These are phyloP conservation scores for Rhodocollybia butyracea DNA, from an alignment of 768 basidiomycete genomes.

Conservation along the genomic window DNA sequence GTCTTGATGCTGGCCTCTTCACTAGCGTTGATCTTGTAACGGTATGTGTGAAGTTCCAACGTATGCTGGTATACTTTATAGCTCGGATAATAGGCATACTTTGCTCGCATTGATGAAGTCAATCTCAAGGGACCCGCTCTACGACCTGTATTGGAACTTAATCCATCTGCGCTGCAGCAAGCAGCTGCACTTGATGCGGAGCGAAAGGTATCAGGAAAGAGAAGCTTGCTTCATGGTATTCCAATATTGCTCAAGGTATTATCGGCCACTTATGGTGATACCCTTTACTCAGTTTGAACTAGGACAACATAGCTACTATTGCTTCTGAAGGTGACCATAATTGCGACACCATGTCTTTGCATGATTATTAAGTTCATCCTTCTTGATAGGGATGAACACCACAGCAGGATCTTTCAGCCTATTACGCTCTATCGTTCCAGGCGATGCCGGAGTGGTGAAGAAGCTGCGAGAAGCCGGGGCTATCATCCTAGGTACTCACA, in stretches of 20 bases:
- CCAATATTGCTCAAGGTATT: slow-evolving; percentile 32
- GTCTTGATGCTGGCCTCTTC: slow-evolving; percentile 31
- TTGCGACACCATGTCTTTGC: too few relatives aligned
- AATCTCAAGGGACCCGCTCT: slow-evolving; percentile 33
- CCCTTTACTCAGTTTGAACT: neutral
- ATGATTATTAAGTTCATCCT: too few relatives aligned
- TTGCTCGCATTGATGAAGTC: slow-evolving; percentile 41
- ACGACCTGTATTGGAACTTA: slow-evolving; percentile 37
- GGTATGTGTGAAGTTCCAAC: too few relatives aligned
- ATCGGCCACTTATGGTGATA: neutral
- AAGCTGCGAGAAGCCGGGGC: slow-evolving; percentile 28
- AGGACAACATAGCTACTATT: slow-evolving; percentile 29
- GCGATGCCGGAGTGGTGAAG: slow-evolving; percentile 32
- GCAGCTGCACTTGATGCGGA: slow-evolving; percentile 32
- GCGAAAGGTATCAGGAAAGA: slow-evolving; percentile 22
- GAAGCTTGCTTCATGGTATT: slow-evolving; percentile 34
- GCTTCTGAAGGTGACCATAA: slow-evolving; percentile 23
- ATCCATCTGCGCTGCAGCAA: slow-evolving; percentile 32
- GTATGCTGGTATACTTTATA: too few relatives aligned
- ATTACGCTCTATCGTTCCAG: slow-evolving; percentile 28
- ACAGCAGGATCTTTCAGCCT: slow-evolving; percentile 36
- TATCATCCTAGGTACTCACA: slow-evolving; percentile 27
- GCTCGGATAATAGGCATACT: slow-evolving; percentile 42
- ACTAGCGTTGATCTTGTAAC: slow-evolving; percentile 39
- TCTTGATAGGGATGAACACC: slow-evolving; percentile 41